Evolutionary conservation across 306 rosid genomes (phyloP), one percentile per base, ranked within the genome.

Genomic region (Hippophae gyantsensis): DNA sequence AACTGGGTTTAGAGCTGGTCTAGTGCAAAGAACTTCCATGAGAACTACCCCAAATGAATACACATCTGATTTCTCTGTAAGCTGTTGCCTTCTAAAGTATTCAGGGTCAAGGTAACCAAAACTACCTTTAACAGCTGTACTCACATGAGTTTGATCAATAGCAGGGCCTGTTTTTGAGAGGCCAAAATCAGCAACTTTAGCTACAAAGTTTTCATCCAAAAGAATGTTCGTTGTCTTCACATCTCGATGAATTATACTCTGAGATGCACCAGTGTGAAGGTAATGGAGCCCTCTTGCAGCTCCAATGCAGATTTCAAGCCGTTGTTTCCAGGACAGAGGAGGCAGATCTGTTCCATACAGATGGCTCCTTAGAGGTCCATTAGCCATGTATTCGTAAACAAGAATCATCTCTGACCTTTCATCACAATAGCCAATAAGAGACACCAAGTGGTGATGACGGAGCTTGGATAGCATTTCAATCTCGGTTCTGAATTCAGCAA

Each of bases 51-150:
- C 98, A 23, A 92, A 92, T 45, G 98, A 92, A 72, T 92, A 92
- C 9, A 92, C 98, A 66, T 92, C 98, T 3, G 98, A 92, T 71
- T 92, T 92, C 81, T 92, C 98, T 0, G 98, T 92, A n/a, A 92
- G 95, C 32, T 92, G 96, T 64, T 92, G 96, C 76, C 96, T 76
- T 68, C 98, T 74, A 41, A 92, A 92, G 86, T 92, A 92, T 62
- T 92, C 98, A 5, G 98, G 98, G 60, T 92, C 98, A 23, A 92
- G 95, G 75, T 92, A 92, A 74, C 98, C 98, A 9, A 92, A 92
- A 72, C 98, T 92, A 47, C 98, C 98, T 68, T 92, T 92, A 38
- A 92, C 98, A 14, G 98, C 98, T 12, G 98, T 92, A 79, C 96
- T 92, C 52, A 92, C 96, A 62, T 92, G 98, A 43, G 96, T 92